Base-by-base conservation (phyloP, 2,329 filamentous ascomycete species). In the Plenodomus tracheiphilus region DNA sequence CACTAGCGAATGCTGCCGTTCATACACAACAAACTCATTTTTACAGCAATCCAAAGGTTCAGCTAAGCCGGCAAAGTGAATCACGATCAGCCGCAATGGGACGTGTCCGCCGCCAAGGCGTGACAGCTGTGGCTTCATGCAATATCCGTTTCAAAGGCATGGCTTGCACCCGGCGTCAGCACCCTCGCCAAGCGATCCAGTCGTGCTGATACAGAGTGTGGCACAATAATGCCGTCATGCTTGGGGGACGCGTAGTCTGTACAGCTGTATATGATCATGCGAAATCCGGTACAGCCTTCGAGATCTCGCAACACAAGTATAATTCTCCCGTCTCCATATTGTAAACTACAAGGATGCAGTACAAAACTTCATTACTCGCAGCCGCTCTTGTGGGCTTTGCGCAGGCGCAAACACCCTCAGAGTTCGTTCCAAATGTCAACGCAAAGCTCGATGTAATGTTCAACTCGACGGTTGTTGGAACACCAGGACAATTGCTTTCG, bases 381-480 rank as follows among this genome's bases (percentile, higher is more conserved):
- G 64, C 56, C 16, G 58, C 56, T 36, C 39, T 69, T 41, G 53
- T 53, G 10, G 45, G 61, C 43, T 36, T 65, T 48, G 63, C 59
- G 45, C 66, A 60, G 53, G 67, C 68, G 48, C 69, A 72, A 55
- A 65, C 61, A 19, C 69, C 69, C 7, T 16, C 51, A 40, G 66
- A 62, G 30, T 72, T 72, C 39, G 61, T 46, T 10, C 69, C 69
- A 9, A 32, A 57, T 7, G 61, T 59, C 20, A 57, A 56, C 18
- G 64, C 49, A 17, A 65, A 67, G 43, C 51, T 71, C 10, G 61
- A 66, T 41, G 61, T 72, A 11, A 53, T 68, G 16, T 71, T 66
- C 56, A 70, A 71, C 36, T 46, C 63, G 0, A 66, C 67, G 0
- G 49, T 51, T n/a, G 63, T 72, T 30, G 58, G 43, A 18, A 61